A percentile compares a stretch with the other conserved stretches of the same genome.
Evolutionary conservation across 148 eudicot species (phyloP).

Genomic region (Silene latifolia): DNA sequence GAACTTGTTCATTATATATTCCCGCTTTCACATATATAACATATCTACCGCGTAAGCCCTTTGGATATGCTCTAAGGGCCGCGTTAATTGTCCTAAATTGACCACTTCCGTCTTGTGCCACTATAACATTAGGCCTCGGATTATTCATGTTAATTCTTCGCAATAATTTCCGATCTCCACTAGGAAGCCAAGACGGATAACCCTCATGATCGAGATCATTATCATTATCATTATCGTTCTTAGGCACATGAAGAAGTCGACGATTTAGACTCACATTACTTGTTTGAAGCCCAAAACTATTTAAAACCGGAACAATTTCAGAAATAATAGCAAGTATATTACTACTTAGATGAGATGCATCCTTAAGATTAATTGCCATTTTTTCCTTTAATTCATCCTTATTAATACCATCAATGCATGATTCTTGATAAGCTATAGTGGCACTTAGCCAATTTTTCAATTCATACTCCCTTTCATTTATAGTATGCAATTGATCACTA

Average conservation of each 20-base stretch:
- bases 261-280: slow-evolving; percentile 16
- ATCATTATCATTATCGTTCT: slow-evolving; percentile 13
- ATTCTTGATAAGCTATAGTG: slow-evolving; percentile 39
- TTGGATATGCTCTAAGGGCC: slow-evolving; percentile 54
- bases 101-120: slow-evolving; percentile 66
- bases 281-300: slow-evolving; percentile 24
- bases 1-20: slow-evolving; percentile 48
- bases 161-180: slow-evolving; percentile 36
- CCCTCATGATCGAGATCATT: neutral
- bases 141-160: slow-evolving; percentile 13
- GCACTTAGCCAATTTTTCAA: slow-evolving; percentile 67
- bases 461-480: slow-evolving; percentile 31
- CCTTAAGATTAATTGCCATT: slow-evolving; percentile 28
- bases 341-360: slow-evolving; percentile 44
- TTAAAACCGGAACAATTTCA: slow-evolving; percentile 24
- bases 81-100: slow-evolving; percentile 48
- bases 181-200: slow-evolving; percentile 48
- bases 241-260: slow-evolving; percentile 23
- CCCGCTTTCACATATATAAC: slow-evolving; percentile 67
- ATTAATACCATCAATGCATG: slow-evolving; percentile 45
- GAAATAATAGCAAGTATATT: slow-evolving; percentile 54
- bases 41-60: slow-evolving; percentile 37
- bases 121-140: slow-evolving; percentile 49
- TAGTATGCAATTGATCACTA: slow-evolving; percentile 8
- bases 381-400: slow-evolving; percentile 28